Base-by-base conservation (phyloP, 768 basidiomycete genomes). In the Suillus placidus region DNA sequence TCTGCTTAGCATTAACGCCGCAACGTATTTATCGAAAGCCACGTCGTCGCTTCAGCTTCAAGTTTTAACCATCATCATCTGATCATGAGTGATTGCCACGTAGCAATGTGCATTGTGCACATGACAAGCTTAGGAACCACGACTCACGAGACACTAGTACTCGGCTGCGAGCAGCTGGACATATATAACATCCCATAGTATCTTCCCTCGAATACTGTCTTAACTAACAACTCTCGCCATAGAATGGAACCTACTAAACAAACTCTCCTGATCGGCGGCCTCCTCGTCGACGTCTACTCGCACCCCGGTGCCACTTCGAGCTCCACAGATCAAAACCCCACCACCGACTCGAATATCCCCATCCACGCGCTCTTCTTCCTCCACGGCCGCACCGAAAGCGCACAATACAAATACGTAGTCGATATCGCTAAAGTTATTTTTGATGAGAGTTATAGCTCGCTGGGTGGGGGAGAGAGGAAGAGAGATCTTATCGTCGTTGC, bases 401-500 rank as follows among this genome's bases (percentile, higher is more conserved):
- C 69, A 9, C 40, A 52, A 5, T 5, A 60, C 6, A 4, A 6
- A 32, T 69, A 60, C 51, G 65, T 76, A 13, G 68, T 30, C 2
- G 61, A 60, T 26, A 16, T 62, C 12, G 73, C 73, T 8, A 68
- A 67, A 47, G 61, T 60, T 10, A 71, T 78, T 56, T 73, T 76
- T n/a, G 68, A 72, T 26, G 1, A 32, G 60, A 62, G 18, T 23
- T 75, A 76, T 61, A 47, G 26, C 26, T 26, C 51, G 23, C 26
- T 34, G 47, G 16, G 67, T 51, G 34, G 23, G 37, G 13, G 34
- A 5, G 55, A 45, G 14, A 74, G 63, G 63, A 71, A 71, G 57
- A 71, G 34, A 45, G 75, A 76, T 63, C 60, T 76, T 67, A 73
- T 76, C n/a, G 42, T 78, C 40, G 64, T 77, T 47, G 47, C 69